Evolutionary conservation across 192 early-diverging fungal genomes (phyloP), one percentile per base, ranked within the genome.

Genomic region (Gryganskiella cystojenkinii): DNA sequence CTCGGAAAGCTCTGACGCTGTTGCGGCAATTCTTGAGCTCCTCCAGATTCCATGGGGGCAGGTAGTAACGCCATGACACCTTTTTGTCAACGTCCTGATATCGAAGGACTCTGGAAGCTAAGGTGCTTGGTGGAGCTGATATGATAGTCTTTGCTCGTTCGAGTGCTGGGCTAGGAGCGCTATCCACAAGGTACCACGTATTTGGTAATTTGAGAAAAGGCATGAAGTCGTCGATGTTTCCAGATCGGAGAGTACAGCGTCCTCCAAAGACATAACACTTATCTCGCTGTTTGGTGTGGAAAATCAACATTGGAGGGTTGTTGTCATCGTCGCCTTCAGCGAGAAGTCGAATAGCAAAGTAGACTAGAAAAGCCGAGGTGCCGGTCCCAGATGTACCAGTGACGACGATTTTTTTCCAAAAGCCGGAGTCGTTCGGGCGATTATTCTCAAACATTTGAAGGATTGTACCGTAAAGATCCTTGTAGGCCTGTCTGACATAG

Each of bases 281-380:
- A 28, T 28, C 2, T 6, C 47, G 5, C 37, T 17, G 42, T 27
- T 40, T 61, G 35, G 45, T 47, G 28, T 64, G 45, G 34, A 64
- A 64, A 30, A 64, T 52, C 27, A 64, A 30, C 8, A 64, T 64
- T 37, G 44, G 25, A 28, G 63, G 63, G 0, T 52, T 56, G 0
- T 52, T 56, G 51, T 28, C 40, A 42, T 52, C 37, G 11, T 64
- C 19, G 27, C 17, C n/a, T 44, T 64, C 60, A 64, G 46, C 47
- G 44, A 71, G 51, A 53, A 56, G 50, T 24, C 31, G 40, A 40
- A 71, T 46, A 27, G 60, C 35, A 25, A 71, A 64, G 25, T 71
- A 71, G 37, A 71, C 44, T 11, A 71, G 50, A 22, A 71, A 71
- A n/a, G 30, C 57, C 30, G 70, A 71, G 34, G 64, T 71, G 51